These are phyloP conservation scores for Fagus crenata DNA, from an alignment of 306 rosid species.

Conservation along the genomic window DNA sequence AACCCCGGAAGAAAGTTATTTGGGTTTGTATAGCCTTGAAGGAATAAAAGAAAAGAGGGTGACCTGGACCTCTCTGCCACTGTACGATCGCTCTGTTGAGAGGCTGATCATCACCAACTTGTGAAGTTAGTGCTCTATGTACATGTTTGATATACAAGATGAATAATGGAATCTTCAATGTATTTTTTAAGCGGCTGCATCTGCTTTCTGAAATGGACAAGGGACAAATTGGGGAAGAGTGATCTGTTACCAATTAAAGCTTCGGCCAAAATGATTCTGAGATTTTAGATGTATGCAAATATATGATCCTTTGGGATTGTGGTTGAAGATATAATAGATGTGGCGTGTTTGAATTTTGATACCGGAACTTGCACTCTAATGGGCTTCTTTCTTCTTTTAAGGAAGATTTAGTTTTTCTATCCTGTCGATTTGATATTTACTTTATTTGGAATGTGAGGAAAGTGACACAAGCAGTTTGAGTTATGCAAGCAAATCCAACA, in stretches of 20 bases:
- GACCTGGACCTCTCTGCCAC: slow-evolving; percentile 33
- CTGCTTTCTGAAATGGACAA: slow-evolving; percentile 32
- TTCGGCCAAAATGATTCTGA: slow-evolving; percentile 33
- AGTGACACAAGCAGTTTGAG: no score
- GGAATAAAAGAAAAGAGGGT: slow-evolving; percentile 28
- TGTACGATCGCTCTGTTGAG: slow-evolving; percentile 27
- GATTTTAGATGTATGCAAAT: slow-evolving; percentile 33
- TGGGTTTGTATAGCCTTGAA: slow-evolving; percentile 31
- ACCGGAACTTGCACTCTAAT: slow-evolving; percentile 21
- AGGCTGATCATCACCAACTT: slow-evolving; percentile 18
- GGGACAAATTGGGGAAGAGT: slow-evolving; percentile 14
- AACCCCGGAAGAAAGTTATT: slow-evolving; percentile 29
- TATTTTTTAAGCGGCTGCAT: slow-evolving; percentile 28
- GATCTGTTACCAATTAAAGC: neutral
- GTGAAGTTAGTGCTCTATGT: slow-evolving; percentile 34
- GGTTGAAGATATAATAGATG: no score
- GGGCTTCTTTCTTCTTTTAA: slow-evolving; percentile 24
- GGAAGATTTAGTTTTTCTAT: slow-evolving; percentile 27
- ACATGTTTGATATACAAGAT: slow-evolving; percentile 15
- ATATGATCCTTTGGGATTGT: slow-evolving; percentile 20
- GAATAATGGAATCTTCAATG: slow-evolving; percentile 28
- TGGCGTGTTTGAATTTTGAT: neutral
- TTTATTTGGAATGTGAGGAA: slow-evolving; percentile 8
- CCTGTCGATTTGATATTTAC: slow-evolving; percentile 37
- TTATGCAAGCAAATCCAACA: no score